phyloP scores from a whole-genome alignment of 2,329 filamentous ascomycete species.

The Orbilia brochopaga region DNA sequence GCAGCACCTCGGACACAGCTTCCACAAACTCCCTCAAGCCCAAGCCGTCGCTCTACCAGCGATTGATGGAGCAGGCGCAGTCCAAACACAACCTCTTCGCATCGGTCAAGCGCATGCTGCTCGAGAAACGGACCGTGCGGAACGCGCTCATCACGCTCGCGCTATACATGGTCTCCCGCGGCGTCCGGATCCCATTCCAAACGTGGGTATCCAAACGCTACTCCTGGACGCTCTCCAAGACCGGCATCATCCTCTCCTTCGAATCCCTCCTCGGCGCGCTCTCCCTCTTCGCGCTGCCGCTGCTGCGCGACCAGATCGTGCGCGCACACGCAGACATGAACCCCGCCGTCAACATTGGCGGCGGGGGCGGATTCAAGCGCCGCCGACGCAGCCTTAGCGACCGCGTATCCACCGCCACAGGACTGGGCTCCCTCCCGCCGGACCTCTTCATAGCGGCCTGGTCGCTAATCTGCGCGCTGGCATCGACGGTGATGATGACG shows the following conservation, averaged over 20 bases:
- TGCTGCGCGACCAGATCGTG: conserved; percentile 18
- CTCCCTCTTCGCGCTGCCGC: conserved; percentile 23
- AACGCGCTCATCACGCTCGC: conserved; percentile 39
- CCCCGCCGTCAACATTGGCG: not conserved
- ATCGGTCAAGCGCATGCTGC: conserved; percentile 21
- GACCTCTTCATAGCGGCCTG: conserved; percentile 33
- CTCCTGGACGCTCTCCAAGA: conserved; percentile 43
- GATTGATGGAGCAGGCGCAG: conserved; percentile 34
- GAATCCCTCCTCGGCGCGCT: conserved; percentile 38
- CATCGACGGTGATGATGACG: conserved; percentile 19
- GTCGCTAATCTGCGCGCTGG: conserved; percentile 14
- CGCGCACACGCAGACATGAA: not conserved
- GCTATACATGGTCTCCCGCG: conserved; percentile 29
- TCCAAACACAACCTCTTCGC: conserved; percentile 39
- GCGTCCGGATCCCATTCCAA: conserved; percentile 41
- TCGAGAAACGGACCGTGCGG: conserved; percentile 30
- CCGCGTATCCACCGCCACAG: not conserved
- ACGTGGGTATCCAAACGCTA: conserved; percentile 49
- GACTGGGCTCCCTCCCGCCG: conserved; percentile 29
- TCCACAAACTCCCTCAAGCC: conserved; percentile 5
- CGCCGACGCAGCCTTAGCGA: not conserved
- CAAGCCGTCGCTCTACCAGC: conserved; percentile 20
- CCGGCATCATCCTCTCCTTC: conserved; percentile 43
- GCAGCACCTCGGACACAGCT: conserved; percentile 1
- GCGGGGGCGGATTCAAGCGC: conserved; percentile 5